Conservation (phyloP, 768 basidiomycete species). For the Pisolithus marmoratus region DNA sequence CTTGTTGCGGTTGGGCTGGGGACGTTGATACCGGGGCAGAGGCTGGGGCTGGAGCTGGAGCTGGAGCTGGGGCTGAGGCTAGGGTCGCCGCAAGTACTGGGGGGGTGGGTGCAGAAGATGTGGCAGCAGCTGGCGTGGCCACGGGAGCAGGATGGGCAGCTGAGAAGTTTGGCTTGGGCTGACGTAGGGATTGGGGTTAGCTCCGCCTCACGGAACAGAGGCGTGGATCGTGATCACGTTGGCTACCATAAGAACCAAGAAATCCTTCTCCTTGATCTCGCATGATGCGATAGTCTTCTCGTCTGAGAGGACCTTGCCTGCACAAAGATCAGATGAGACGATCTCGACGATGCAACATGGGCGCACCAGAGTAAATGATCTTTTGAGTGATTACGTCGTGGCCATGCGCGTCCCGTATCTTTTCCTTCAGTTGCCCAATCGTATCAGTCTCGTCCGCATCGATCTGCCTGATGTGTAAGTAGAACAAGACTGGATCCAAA, state of each 20-base stretch:
- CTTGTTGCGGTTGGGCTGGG: constrained; percentile 38
- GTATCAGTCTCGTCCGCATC: constrained; percentile 76
- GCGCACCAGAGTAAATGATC: constrained; percentile 87
- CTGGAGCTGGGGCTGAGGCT: constrained; percentile 31
- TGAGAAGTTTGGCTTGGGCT: constrained; percentile 12
- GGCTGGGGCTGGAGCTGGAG: constrained; percentile 25
- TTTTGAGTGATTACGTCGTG: constrained; percentile 77
- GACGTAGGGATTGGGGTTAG: constrained; percentile 24
- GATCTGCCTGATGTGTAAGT: constrained; percentile 37
- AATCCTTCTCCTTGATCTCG: constrained; percentile 97
- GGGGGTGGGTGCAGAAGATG: background rate
- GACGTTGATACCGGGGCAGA: constrained; percentile 25
- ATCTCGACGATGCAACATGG: constrained; percentile 4
- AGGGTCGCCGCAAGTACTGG: constrained; percentile 31
- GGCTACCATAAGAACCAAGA: constrained; percentile 97
- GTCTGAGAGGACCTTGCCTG: constrained; percentile 90
- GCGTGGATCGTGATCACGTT: constrained; percentile 56
- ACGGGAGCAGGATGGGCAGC: constrained; percentile 29
- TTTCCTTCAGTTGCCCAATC: constrained; percentile 72
- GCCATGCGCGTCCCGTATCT: constrained; percentile 72
- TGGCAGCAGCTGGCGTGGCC: constrained; percentile 25
- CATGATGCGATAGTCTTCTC: constrained; percentile 83
- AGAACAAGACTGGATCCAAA: background rate
- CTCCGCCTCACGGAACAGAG: constrained; percentile 22
- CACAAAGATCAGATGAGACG: constrained; percentile 1